Conservation (phyloP, 306 rosid species). For the Arachis stenosperma region DNA sequence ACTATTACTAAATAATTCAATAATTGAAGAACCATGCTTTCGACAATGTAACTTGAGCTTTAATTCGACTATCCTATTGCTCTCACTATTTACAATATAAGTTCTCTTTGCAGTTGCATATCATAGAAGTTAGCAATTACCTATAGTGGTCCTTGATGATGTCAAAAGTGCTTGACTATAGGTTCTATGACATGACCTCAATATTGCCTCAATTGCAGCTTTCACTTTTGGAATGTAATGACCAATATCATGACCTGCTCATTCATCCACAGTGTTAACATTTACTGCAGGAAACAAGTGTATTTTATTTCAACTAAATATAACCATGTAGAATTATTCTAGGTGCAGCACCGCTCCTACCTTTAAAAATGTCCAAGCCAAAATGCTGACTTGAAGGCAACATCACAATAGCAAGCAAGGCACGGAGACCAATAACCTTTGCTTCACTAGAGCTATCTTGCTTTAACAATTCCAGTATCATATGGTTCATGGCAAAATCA, state of each 20-base stretch:
- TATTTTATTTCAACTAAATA: constrained; percentile 4
- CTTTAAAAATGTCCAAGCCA: constrained; percentile 90
- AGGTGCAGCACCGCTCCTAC: constrained; percentile 46
- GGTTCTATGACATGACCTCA: constrained; percentile 83
- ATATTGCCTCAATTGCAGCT: constrained; percentile 91
- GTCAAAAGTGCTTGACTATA: constrained; percentile 95
- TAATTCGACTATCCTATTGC: constrained; percentile 15
- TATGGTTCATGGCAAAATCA: constrained; percentile 98
- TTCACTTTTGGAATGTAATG: constrained; percentile 96
- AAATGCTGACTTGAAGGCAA: constrained; percentile 83
- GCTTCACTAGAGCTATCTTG: constrained; percentile 97
- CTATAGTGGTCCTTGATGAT: constrained; percentile 90
- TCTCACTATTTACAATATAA: constrained; percentile 24
- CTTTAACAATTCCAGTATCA: constrained; percentile 92
- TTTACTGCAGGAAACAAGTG: constrained; percentile 23
- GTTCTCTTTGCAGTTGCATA: constrained; percentile 35
- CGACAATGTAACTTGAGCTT: constrained; percentile 8
- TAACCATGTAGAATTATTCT: constrained; percentile 22
- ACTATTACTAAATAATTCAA: constrained; percentile 6
- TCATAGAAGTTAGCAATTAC: constrained; percentile 54
- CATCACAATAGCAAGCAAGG: constrained; percentile 93
- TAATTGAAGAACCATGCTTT: constrained; percentile 27
- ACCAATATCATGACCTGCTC: constrained; percentile 89
- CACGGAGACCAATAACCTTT: constrained; percentile 98
- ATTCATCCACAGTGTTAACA: constrained; percentile 46